Evolutionary conservation across 345 rosid genomes (phyloP), one percentile per base, ranked within the genome.

Genomic region (Corymbia maculata): DNA sequence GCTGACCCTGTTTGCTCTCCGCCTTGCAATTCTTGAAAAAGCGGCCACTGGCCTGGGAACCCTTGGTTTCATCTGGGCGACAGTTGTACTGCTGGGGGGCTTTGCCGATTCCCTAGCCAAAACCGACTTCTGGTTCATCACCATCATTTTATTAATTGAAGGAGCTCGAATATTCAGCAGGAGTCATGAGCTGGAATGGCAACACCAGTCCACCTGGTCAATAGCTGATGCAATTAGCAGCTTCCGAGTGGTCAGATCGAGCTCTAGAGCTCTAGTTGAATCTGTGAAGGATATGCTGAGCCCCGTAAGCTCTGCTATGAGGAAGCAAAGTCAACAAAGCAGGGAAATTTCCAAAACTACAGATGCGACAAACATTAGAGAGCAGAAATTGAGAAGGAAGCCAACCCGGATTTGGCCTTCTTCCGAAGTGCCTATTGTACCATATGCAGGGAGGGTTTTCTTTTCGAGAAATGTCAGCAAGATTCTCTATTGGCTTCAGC

Each of bases 401-500:
- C 88, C 87, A 15, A 92, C 91, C 9, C 87, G 93, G 51, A 92
- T 93, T 51, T 95, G 98, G 97, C 91, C 86, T 80, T 92, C 92
- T 88, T 93, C 95, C 15, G 96, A 96, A 50, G 97, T 94, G 84
- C 98, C 97, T 47, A 91, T 96, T 55, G 90, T 96, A 47, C 97
- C 99, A 0, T 96, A 95, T 82, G 95, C 90, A 32, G 91, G 87
- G 88, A 95, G 99, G 98, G 85, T 96, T 82, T 95, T 92, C 86
- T 89, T 93, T 10, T 88, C 96, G 8, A 94, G 93, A 89, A 92
- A 95, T 13, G 21, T 42, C 8, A 75, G 82, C 82, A 75, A 36
- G 28, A 75, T 75, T 75, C 82, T 75, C 14, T 75, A 75, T 42
- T 75, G 82, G 82, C 82, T 75, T 44, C 82, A 75, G 82, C 82